Percentiles rank a stretch among this genome's conserved stretches.
These are phyloP conservation scores for Xylaria sp. DNA, from an alignment of 2,329 filamentous ascomycete genomes.

Conservation along the genomic window DNA sequence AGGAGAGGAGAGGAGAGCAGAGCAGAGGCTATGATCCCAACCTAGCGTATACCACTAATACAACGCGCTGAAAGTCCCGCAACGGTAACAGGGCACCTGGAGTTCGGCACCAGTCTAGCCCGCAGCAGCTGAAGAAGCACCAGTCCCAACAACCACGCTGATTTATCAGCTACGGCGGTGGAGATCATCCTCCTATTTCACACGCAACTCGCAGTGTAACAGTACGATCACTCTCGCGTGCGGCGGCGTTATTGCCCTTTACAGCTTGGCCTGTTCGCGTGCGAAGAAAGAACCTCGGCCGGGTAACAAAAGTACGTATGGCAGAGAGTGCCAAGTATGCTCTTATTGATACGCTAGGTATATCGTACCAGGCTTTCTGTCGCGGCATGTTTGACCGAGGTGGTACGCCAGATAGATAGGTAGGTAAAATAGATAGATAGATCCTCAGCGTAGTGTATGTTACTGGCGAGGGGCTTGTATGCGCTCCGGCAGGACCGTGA, in stretches of 20 bases:
- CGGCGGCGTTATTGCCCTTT: constrained; percentile 32
- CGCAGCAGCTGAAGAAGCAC: constrained; percentile 25
- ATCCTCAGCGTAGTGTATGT: not conserved
- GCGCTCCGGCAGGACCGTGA: no score
- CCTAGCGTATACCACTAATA: not conserved
- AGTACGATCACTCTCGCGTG: constrained; percentile 18
- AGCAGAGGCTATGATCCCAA: no score
- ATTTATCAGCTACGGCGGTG: constrained; percentile 18
- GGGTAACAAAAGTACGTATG: constrained; percentile 7
- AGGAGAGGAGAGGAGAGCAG: not conserved
- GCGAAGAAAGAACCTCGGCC: constrained; percentile 16
- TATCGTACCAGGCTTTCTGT: not conserved
- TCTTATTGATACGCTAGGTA: not conserved
- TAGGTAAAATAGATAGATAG: no score
- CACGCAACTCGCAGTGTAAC: constrained; percentile 25
- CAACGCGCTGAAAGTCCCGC: constrained; percentile 20
- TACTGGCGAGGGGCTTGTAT: not conserved
- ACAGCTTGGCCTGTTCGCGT: constrained; percentile 12
- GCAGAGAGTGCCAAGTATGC: not conserved
- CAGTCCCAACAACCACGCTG: constrained; percentile 3
- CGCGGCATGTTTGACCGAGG: not conserved
- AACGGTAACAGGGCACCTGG: constrained; percentile 26
- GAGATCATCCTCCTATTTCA: not conserved
- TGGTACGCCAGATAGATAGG: not conserved
- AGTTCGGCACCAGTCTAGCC: constrained; percentile 11